These are phyloP conservation scores for Plantago lanceolata DNA, from an alignment of 305 asterid genomes.

Conservation along the genomic window DNA sequence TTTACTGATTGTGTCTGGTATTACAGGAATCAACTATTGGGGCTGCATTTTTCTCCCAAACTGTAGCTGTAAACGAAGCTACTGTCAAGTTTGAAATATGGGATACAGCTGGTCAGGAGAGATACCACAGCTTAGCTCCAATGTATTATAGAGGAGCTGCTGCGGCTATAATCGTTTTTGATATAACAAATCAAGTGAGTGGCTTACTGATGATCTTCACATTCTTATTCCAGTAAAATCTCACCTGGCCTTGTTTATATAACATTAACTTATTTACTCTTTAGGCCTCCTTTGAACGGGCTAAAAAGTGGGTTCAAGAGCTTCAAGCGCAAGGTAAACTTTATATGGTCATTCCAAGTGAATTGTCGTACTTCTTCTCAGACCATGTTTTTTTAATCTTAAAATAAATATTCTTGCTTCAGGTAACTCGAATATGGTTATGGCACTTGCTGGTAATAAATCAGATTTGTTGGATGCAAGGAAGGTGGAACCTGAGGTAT, in stretches of 20 bases:
- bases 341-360: background rate
- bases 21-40: constrained; percentile 80
- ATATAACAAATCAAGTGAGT: constrained; percentile 64
- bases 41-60: constrained; percentile 82
- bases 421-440: constrained; percentile 49
- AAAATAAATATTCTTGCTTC: constrained; percentile 18
- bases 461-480: constrained; percentile 48
- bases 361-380: background rate
- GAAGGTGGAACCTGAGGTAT: constrained; percentile 64
- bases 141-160: constrained; percentile 91
- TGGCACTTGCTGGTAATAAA: constrained; percentile 57
- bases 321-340: constrained; percentile 55
- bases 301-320: constrained; percentile 62
- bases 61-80: constrained; percentile 70
- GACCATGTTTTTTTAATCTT: background rate
- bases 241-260: background rate
- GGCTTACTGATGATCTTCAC: background rate
- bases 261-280: constrained; percentile 9
- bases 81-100: constrained; percentile 81
- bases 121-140: constrained; percentile 87
- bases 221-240: background rate
- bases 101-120: constrained; percentile 92
- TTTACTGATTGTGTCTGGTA: constrained; percentile 24
- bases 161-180: constrained; percentile 73
- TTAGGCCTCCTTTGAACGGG: constrained; percentile 55